These are phyloP conservation scores for Quillaja saponaria DNA, from an alignment of 306 rosid genomes.

Conservation along the genomic window DNA sequence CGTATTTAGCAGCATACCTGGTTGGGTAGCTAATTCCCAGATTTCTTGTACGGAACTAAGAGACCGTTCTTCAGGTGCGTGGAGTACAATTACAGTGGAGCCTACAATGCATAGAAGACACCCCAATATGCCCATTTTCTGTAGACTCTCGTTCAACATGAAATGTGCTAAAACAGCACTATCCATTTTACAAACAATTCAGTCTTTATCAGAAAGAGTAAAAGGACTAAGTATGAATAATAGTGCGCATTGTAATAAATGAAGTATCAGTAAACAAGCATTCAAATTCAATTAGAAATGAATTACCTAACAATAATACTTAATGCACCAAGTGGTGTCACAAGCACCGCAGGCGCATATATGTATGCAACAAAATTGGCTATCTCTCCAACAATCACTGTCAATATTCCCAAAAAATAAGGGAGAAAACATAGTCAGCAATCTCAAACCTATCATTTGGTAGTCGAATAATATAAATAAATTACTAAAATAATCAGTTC, in stretches of 20 bases:
- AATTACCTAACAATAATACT: slow-evolving; percentile 86
- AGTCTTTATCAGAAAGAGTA: slow-evolving; percentile 7
- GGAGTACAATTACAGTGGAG: slow-evolving; percentile 73
- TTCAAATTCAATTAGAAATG: not conserved
- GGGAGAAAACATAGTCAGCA: not conserved
- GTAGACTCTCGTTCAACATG: slow-evolving; percentile 75
- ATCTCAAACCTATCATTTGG: not conserved
- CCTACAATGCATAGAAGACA: slow-evolving; percentile 86
- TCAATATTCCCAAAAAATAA: slow-evolving; percentile 4
- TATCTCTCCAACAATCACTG: slow-evolving; percentile 90
- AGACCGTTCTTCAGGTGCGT: slow-evolving; percentile 64
- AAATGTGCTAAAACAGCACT: slow-evolving; percentile 90
- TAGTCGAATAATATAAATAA: too few species aligned
- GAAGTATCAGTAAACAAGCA: not conserved
- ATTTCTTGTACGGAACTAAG: slow-evolving; percentile 65
- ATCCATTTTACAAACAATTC: slow-evolving; percentile 27
- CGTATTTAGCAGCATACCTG: slow-evolving; percentile 49
- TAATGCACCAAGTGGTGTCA: slow-evolving; percentile 89
- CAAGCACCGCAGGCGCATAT: slow-evolving; percentile 85
- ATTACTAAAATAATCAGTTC: too few species aligned
- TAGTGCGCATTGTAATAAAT: not conserved
- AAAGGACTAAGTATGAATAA: not conserved
- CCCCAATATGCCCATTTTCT: slow-evolving; percentile 84
- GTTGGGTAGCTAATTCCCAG: slow-evolving; percentile 82
- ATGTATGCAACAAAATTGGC: slow-evolving; percentile 82